Base-by-base conservation (phyloP, 768 basidiomycete genomes). In the Lactarius hengduanensis region DNA sequence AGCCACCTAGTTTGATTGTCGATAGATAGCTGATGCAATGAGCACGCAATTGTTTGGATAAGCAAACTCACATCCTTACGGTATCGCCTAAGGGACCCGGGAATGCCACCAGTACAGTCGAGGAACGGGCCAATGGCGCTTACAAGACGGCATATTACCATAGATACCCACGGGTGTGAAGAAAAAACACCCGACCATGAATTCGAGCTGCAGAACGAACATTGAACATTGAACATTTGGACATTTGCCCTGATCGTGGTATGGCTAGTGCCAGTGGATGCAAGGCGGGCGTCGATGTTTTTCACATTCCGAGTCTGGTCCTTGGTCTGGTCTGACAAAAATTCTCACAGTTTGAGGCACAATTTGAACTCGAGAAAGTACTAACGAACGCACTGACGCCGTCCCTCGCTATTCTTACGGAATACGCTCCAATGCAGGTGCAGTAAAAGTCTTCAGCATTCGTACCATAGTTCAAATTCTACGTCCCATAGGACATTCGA, bases 91-190 rank as follows among this genome's bases (percentile, higher is more conserved):
- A 22, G 47, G 47, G 47, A 50, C 47, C 11, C 11, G 50, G 22
- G 50, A 6, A 22, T 22, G 22, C 47, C 45, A 47, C 45, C 47
- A 8, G 47, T 50, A 47, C 47, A 18, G 47, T 50, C n/a, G 45
- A n/a, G 45, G 3, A 47, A 47, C 16, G 20, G 47, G n/a, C 47
- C 22, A 22, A 50, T 50, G 13, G n/a, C 47, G 47, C 20, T 22
- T 53, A 41, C 41, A 41, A 15, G 16, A 41, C 16, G 41, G 41
- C 45, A 22, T 11, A 53, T 53, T 53, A 28, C 47, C 47, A 15
- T 50, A 50, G 47, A 50, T 50, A 50, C 47, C 47, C 47, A 50
- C 50, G 50, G 47, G 26, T 53, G 22, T 13, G 47, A 50, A 50
- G 7, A 22, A 50, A 53, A 15, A 53, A 26, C 22, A 26, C 22